These are phyloP conservation scores for Wilcoxina mikolae DNA, from an alignment of 495 filamentous ascomycete species.

Conservation along the genomic window DNA sequence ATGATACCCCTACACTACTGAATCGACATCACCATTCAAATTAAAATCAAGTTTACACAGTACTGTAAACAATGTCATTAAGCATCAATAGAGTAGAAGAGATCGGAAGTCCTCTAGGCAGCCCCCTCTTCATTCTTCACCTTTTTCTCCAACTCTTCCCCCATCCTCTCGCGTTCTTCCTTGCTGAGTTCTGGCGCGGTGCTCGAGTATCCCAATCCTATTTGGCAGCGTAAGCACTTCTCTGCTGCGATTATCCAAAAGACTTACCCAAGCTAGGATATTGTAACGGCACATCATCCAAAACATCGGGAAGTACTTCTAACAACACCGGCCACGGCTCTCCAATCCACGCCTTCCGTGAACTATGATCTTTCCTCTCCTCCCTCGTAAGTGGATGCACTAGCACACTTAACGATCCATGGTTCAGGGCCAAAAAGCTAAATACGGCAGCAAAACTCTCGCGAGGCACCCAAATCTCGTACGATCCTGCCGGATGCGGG, in stretches of 20 bases:
- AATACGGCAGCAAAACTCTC: slow-evolving; percentile 1
- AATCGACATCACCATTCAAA: slow-evolving; percentile 5
- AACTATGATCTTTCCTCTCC: neutral
- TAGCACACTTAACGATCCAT: neutral
- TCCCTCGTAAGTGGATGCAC: slow-evolving; percentile 1
- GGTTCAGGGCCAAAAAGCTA: slow-evolving; percentile 4
- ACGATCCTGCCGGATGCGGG: neutral
- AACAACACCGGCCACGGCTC: slow-evolving; percentile 1
- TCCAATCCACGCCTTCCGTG: slow-evolving; percentile 1
- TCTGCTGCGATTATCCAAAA: too few species aligned
- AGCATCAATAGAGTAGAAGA: neutral
- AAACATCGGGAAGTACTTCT: neutral
- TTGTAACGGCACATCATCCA: neutral
- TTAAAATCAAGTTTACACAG: neutral
- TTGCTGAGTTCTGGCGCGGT: neutral
- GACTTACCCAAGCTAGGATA: neutral
- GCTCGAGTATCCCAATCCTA: slow-evolving; percentile 1
- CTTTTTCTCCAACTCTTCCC: neutral
- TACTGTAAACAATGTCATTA: neutral
- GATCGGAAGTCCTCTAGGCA: neutral
- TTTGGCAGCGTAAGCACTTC: neutral
- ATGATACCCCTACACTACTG: slow-evolving; percentile 26
- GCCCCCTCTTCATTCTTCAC: neutral
- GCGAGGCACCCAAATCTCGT: slow-evolving; percentile 3
- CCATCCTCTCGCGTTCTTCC: neutral